Evolutionary conservation across 192 early-diverging fungal species (phyloP).

Genomic region (Phlyctochytrium arcticum): DNA sequence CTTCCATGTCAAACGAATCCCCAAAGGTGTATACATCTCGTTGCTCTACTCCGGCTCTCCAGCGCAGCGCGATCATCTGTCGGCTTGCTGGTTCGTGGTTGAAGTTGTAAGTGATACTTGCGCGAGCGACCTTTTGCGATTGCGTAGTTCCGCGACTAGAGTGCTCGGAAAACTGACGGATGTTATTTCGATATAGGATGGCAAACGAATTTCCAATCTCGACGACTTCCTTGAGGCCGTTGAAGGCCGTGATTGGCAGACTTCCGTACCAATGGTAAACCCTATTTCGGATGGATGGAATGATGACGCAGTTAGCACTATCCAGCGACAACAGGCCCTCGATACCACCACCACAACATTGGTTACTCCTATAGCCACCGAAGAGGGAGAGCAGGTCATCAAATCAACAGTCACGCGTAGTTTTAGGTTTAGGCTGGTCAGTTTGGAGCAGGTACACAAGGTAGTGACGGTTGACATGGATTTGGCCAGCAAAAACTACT

Average conservation of each 20-base stretch:
- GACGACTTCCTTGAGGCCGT: slow-evolving; percentile 27
- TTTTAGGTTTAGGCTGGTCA: slow-evolving; percentile 27
- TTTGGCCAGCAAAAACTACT: slow-evolving; percentile 32
- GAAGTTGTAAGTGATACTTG: slow-evolving; percentile 24
- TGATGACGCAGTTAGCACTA: neutral
- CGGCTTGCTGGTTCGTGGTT: slow-evolving; percentile 31
- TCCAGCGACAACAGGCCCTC: neutral
- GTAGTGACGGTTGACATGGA: slow-evolving; percentile 30
- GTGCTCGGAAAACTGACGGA: neutral
- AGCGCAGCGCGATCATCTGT: slow-evolving; percentile 37
- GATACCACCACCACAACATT: neutral
- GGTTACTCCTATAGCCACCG: neutral
- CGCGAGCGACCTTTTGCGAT: too few relatives aligned
- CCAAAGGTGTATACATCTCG: slow-evolving; percentile 40
- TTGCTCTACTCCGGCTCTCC: slow-evolving; percentile 42
- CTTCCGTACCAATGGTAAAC: slow-evolving; percentile 21
- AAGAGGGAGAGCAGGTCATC: slow-evolving; percentile 11
- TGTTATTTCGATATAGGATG: slow-evolving; percentile 9
- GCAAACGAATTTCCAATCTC: slow-evolving; percentile 10
- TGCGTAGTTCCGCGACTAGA: neutral
- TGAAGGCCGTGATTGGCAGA: slow-evolving; percentile 26
- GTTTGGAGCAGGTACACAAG: slow-evolving; percentile 32
- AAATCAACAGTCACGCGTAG: slow-evolving; percentile 23
- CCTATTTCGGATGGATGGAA: slow-evolving; percentile 27
- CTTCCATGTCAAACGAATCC: slow-evolving; percentile 39